These are phyloP conservation scores for Medicago arabica DNA, from an alignment of 306 rosid species.

Conservation along the genomic window DNA sequence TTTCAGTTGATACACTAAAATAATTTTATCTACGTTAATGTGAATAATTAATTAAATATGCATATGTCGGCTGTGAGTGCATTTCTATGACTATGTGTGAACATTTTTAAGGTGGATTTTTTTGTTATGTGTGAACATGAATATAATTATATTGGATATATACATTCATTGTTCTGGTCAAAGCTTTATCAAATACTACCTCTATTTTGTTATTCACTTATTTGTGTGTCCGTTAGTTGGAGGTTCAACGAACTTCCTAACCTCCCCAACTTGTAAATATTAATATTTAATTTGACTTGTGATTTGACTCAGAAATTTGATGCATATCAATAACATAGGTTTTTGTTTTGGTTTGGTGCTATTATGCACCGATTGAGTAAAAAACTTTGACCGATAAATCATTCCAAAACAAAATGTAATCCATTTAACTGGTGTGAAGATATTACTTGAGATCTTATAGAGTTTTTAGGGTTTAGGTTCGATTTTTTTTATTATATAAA, in stretches of 20 bases:
- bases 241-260: conserved; percentile 41
- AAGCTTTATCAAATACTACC: background rate
- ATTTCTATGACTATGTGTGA: background rate
- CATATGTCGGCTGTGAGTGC: background rate
- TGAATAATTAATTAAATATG: background rate
- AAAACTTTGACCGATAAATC: too few relatives aligned
- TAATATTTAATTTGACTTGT: conserved; percentile 27
- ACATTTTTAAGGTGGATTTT: background rate
- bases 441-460: too few relatives aligned
- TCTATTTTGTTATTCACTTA: conserved; percentile 24
- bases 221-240: background rate
- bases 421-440: too few relatives aligned
- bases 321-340: background rate
- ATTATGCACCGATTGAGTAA: background rate
- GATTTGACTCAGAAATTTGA: background rate
- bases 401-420: too few relatives aligned
- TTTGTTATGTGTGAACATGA: background rate
- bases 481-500: too few relatives aligned
- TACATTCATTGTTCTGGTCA: conserved; percentile 32
- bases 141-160: background rate
- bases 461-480: too few relatives aligned
- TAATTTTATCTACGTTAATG: too few relatives aligned
- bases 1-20: too few relatives aligned
- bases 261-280: conserved; percentile 26
- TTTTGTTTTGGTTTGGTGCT: background rate